Conservation (phyloP, 2,329 filamentous ascomycete genomes). For the Clonostachys sp. region DNA sequence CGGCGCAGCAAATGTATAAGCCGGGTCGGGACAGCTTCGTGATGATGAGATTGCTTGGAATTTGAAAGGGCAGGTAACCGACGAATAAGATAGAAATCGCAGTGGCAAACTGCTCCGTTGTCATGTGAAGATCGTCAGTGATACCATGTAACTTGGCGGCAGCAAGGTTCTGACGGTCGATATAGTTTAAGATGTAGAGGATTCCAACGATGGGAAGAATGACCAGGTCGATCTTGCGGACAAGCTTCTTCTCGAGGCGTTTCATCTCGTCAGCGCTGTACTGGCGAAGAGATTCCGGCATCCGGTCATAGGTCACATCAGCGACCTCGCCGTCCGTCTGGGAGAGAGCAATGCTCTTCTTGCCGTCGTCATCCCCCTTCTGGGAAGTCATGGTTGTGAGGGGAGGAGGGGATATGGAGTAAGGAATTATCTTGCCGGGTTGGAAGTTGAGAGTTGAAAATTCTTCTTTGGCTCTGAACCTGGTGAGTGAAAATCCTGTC, state of each 20-base stretch:
- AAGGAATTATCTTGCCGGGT: too few species aligned
- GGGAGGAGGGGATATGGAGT: too few species aligned
- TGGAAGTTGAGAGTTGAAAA: too few species aligned
- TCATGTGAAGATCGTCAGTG: conserved; percentile 29
- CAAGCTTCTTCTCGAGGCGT: conserved; percentile 9
- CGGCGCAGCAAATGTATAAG: conserved; percentile 22
- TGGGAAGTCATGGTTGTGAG: too few species aligned
- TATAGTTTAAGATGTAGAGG: conserved; percentile 32
- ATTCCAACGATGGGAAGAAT: conserved; percentile 18
- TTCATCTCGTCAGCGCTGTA: conserved; percentile 7
- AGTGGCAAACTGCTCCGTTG: conserved; percentile 26
- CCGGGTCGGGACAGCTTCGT: conserved; percentile 39
- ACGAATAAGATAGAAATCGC: conserved; percentile 38
- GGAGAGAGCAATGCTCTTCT: neutral
- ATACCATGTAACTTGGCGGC: conserved; percentile 32
- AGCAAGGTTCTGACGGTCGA: conserved; percentile 29
- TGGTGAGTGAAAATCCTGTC: too few species aligned
- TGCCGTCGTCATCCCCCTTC: too few species aligned
- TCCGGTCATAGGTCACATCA: conserved; percentile 1
- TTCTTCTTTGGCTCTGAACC: too few species aligned
- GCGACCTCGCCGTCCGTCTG: neutral
- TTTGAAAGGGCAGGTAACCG: conserved; percentile 40
- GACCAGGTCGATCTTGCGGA: conserved; percentile 12
- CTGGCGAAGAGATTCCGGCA: conserved; percentile 8
- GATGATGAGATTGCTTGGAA: conserved; percentile 40